Conservation (phyloP, 208 protist genomes). For the Leishmania tarentolae region DNA sequence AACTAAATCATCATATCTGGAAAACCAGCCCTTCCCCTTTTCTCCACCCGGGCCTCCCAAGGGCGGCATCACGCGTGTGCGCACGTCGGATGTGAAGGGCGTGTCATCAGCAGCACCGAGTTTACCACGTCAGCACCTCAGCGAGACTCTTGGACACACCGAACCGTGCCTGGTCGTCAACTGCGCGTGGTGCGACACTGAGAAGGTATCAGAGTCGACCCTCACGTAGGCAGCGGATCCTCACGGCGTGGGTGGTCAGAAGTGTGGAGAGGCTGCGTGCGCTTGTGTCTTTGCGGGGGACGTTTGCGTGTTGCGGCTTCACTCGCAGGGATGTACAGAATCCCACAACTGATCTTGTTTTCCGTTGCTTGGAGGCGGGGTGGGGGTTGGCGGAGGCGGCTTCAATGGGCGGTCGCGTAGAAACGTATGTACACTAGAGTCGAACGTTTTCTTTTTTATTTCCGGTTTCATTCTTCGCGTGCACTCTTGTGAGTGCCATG, state of each 20-base stretch:
- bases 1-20: neutral
- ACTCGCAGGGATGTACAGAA: neutral
- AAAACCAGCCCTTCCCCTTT: neutral
- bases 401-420: neutral
- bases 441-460: neutral
- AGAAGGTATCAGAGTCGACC: conserved; percentile 23
- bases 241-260: neutral
- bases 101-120: neutral
- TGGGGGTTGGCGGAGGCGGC: neutral
- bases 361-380: neutral
- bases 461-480: neutral
- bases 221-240: neutral
- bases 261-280: neutral
- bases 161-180: conserved; percentile 69
- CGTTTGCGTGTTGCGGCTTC: neutral
- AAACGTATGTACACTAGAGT: neutral
- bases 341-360: neutral
- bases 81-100: neutral
- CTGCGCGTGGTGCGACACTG: conserved; percentile 73
- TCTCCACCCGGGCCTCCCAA: conserved; percentile 1
- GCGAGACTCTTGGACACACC: conserved; percentile 31
- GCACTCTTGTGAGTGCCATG: neutral
- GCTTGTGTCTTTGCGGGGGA: neutral
- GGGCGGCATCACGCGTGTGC: neutral
- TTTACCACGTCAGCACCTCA: neutral